These are phyloP conservation scores for Xylaria castorea DNA, from an alignment of 495 filamentous ascomycete genomes.

Conservation along the genomic window DNA sequence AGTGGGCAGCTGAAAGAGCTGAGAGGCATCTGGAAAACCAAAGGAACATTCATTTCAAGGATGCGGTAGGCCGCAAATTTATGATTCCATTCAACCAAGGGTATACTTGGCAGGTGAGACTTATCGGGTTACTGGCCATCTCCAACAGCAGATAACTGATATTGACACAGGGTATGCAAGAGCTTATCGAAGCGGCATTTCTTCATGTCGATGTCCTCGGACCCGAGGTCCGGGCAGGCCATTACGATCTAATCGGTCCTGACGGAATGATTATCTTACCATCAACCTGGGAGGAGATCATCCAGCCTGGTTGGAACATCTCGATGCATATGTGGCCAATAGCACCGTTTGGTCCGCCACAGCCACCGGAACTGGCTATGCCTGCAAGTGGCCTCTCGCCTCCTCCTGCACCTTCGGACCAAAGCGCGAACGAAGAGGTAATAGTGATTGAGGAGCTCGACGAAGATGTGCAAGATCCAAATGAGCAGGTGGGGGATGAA, in stretches of 20 bases:
- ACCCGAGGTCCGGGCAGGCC: slow-evolving; percentile 50
- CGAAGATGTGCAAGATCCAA: not conserved
- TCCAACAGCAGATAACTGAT: not conserved
- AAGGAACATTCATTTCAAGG: slow-evolving; percentile 65
- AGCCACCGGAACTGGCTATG: not conserved
- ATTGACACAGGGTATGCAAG: slow-evolving; percentile 58
- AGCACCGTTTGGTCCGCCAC: slow-evolving; percentile 46
- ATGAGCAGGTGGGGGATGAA: not conserved
- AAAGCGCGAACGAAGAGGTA: not conserved
- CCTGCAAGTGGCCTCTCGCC: not conserved
- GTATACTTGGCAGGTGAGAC: slow-evolving; percentile 63
- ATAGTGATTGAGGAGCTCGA: not conserved
- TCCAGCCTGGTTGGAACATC: slow-evolving; percentile 68
- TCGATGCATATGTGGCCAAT: slow-evolving; percentile 93
- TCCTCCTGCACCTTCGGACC: not conserved
- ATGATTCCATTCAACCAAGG: slow-evolving; percentile 66
- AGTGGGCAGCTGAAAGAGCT: slow-evolving; percentile 18
- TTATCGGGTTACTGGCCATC: not conserved
- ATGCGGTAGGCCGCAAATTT: slow-evolving; percentile 68
- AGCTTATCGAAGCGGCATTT: slow-evolving; percentile 54
- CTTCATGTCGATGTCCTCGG: slow-evolving; percentile 51
- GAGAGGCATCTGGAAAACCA: slow-evolving; percentile 34
- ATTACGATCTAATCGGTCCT: slow-evolving; percentile 54
- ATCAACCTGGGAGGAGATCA: slow-evolving; percentile 54
- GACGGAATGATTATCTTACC: slow-evolving; percentile 56